phyloP scores from a whole-genome alignment of 163 green algal species.

The Scenedesmus sp. region DNA sequence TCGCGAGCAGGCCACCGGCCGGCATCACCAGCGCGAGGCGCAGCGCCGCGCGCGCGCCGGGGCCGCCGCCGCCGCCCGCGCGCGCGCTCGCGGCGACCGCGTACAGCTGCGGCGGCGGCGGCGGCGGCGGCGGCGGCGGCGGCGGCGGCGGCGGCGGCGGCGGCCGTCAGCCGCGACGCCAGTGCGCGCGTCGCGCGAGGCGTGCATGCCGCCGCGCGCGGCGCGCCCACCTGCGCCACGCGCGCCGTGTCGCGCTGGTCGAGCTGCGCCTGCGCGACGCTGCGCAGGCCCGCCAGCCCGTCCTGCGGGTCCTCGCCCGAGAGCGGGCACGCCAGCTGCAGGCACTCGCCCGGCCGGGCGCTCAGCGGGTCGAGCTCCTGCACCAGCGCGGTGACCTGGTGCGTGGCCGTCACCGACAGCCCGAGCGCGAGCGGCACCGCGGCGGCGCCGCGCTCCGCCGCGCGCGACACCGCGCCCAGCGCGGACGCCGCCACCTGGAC shows the following conservation, averaged over 20 bases:
- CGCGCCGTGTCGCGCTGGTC: slow-evolving; percentile 17
- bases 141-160: not conserved
- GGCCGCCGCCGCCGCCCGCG: not conserved
- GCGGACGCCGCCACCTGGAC: slow-evolving; percentile 24
- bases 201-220: not conserved
- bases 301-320: too few relatives aligned
- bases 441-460: slow-evolving; percentile 12
- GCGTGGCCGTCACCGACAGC: not conserved
- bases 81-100: not conserved
- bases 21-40: slow-evolving; percentile 48
- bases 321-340: too few relatives aligned
- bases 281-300: not conserved
- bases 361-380: slow-evolving; percentile 34
- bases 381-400: slow-evolving; percentile 34
- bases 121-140: not conserved
- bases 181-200: not conserved
- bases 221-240: slow-evolving; percentile 1
- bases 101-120: slow-evolving; percentile 17
- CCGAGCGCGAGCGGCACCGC: slow-evolving; percentile 12
- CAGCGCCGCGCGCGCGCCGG: not conserved
- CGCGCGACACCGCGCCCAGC: slow-evolving; percentile 1
- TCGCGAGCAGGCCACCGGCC: slow-evolving; percentile 39
- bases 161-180: not conserved
- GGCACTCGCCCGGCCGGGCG: not conserved
- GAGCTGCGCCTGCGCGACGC: slow-evolving; percentile 8